These are phyloP conservation scores for Liriodendron chinense DNA, from an alignment of 164 flowering plant genomes.

Conservation along the genomic window DNA sequence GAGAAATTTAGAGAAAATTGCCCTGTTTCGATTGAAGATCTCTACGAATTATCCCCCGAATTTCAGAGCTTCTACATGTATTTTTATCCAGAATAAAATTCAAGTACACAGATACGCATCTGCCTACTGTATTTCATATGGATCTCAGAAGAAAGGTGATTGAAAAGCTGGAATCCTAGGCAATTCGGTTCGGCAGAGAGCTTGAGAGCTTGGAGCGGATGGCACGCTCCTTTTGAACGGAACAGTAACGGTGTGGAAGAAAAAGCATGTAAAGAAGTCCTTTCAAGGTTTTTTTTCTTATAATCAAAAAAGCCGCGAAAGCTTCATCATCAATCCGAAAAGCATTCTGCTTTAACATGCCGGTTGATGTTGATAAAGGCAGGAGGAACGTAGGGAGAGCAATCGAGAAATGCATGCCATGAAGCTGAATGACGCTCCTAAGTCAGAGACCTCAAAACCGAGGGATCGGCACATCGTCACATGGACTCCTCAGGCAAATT, in stretches of 20 bases:
- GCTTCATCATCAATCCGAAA: neutral
- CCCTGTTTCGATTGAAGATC: neutral
- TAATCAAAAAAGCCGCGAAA: constrained; percentile 18
- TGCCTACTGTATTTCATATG: neutral
- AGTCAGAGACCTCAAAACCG: constrained; percentile 24
- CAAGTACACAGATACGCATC: neutral
- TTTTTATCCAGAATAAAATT: neutral
- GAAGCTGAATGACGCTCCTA: constrained; percentile 27
- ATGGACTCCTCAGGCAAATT: constrained; percentile 76
- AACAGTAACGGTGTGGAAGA: constrained; percentile 16
- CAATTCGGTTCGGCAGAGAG: neutral
- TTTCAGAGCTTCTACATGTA: neutral
- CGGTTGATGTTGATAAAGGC: constrained; percentile 30
- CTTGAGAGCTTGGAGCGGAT: neutral
- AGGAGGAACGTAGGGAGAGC: constrained; percentile 25
- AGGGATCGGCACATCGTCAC: constrained; percentile 86
- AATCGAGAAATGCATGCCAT: constrained; percentile 21
- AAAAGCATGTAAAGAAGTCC: neutral
- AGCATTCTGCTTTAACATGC: constrained; percentile 45
- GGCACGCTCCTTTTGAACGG: constrained; percentile 22
- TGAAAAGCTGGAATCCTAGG: neutral
- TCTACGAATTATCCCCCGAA: neutral
- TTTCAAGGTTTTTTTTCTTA: neutral
- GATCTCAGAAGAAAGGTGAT: neutral
- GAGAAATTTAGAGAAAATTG: neutral